Percentiles rank a stretch among this genome's conserved stretches.
Conservation (phyloP, 2,329 filamentous ascomycete species). For the Erysiphe pisi region DNA sequence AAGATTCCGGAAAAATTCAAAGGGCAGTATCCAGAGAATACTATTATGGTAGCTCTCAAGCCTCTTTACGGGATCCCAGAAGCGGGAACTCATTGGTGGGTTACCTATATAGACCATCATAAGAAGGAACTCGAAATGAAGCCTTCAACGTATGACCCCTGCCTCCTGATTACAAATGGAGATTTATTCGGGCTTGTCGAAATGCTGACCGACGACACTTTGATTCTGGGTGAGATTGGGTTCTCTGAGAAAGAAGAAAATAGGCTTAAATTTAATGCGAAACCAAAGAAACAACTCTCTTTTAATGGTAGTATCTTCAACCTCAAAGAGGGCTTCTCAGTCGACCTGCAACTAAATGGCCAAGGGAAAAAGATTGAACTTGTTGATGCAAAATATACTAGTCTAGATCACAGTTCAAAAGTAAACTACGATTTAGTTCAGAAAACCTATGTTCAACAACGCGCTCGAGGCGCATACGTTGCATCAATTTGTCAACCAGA, state of each 20-base stretch:
- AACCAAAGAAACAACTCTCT: not conserved
- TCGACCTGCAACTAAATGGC: not conserved
- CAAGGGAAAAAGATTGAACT: not conserved
- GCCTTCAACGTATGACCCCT: slow-evolving; percentile 27
- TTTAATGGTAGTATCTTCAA: slow-evolving; percentile 17
- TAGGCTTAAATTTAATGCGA: slow-evolving; percentile 19
- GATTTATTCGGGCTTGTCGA: slow-evolving; percentile 27
- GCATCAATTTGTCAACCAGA: slow-evolving; percentile 21
- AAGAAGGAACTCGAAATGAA: slow-evolving; percentile 24
- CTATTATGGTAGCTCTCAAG: not conserved
- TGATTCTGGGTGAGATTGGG: not conserved
- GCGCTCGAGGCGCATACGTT: slow-evolving; percentile 16
- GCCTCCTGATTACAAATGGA: slow-evolving; percentile 8
- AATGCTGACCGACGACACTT: slow-evolving; percentile 28
- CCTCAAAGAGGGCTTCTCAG: not conserved
- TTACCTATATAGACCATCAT: slow-evolving; percentile 4
- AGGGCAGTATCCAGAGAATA: slow-evolving; percentile 9
- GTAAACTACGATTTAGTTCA: not conserved
- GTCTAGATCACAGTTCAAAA: no score
- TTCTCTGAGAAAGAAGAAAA: slow-evolving; percentile 9
- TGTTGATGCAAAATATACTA: not conserved
- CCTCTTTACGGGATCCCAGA: no score
- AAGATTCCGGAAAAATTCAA: not conserved
- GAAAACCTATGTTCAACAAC: slow-evolving; percentile 16
- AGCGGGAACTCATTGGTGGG: no score